These are phyloP conservation scores for Diaporthe ilicicola DNA, from an alignment of 2,329 filamentous ascomycete genomes.

Conservation along the genomic window DNA sequence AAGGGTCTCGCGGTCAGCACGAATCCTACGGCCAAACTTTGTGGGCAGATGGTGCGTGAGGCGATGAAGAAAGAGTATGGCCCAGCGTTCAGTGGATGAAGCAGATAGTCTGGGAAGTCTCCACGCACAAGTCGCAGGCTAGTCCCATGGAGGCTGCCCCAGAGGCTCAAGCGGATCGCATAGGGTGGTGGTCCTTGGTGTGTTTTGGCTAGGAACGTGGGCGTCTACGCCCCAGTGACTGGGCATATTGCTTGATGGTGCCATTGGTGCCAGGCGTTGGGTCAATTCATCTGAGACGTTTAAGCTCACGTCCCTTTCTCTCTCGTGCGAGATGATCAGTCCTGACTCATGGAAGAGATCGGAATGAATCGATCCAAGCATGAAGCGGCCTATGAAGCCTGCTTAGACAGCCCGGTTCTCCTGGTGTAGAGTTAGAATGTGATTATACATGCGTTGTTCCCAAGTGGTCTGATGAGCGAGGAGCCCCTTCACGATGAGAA, in stretches of 20 bases:
- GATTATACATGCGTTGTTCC: neutral
- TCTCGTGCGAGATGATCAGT: neutral
- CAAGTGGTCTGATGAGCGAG: neutral
- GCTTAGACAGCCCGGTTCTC: slow-evolving; percentile 36
- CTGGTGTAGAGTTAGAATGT: slow-evolving; percentile 33
- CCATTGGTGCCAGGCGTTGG: neutral
- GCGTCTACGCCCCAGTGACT: neutral
- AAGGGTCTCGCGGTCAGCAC: slow-evolving; percentile 70
- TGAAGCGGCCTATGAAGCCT: neutral
- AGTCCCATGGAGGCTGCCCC: no score
- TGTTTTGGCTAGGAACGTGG: neutral
- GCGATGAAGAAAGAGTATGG: slow-evolving; percentile 76
- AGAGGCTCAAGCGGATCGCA: neutral
- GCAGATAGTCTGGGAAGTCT: neutral
- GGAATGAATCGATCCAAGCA: neutral
- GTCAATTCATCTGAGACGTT: neutral
- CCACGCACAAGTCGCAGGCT: neutral
- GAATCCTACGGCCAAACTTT: slow-evolving; percentile 75
- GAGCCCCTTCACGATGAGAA: no score
- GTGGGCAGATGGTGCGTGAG: slow-evolving; percentile 73
- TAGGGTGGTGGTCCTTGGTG: neutral
- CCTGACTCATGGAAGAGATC: neutral
- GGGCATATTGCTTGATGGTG: neutral
- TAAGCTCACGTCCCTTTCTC: neutral
- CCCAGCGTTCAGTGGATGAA: slow-evolving; percentile 47